Conservation (phyloP, 31 red algal species). For the Odonthalia washingtoniensis region DNA sequence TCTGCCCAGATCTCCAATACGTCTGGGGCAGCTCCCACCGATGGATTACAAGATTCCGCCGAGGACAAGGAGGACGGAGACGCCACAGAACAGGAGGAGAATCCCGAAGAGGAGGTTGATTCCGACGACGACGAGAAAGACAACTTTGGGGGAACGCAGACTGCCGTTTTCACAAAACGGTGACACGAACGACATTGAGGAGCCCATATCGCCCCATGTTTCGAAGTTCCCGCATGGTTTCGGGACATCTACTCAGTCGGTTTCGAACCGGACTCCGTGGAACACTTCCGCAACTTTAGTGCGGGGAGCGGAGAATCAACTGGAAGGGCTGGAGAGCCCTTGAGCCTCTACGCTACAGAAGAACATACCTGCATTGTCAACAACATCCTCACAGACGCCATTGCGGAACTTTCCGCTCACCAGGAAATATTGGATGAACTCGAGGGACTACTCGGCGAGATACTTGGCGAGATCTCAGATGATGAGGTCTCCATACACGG, state of each 20-base stretch:
- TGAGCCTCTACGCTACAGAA: constrained; percentile 29
- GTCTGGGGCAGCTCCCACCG: no score
- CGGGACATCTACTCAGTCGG: constrained; percentile 25
- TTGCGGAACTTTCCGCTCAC: neutral
- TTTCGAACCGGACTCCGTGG: constrained; percentile 25
- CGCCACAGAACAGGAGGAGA: no score
- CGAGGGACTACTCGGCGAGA: neutral
- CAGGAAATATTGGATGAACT: neutral
- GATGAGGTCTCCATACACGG: constrained; percentile 23
- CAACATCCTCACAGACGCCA: constrained; percentile 34
- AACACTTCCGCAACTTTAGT: constrained; percentile 27
- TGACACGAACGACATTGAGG: constrained; percentile 21
- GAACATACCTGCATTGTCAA: constrained; percentile 11
- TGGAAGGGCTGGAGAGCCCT: constrained; percentile 18
- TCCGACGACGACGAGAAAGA: neutral
- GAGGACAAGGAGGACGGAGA: no score
- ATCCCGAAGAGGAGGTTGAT: no score
- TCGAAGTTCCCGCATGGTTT: constrained; percentile 22
- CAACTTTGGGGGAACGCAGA: neutral
- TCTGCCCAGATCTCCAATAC: no score
- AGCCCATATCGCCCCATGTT: constrained; percentile 7
- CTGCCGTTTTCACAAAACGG: neutral
- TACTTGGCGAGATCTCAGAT: constrained; percentile 14
- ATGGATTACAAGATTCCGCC: no score
- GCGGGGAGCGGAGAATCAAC: neutral